Evolutionary conservation across 768 basidiomycete species (phyloP), one percentile per base, ranked within the genome.

Genomic region (Lepiota venenata): DNA sequence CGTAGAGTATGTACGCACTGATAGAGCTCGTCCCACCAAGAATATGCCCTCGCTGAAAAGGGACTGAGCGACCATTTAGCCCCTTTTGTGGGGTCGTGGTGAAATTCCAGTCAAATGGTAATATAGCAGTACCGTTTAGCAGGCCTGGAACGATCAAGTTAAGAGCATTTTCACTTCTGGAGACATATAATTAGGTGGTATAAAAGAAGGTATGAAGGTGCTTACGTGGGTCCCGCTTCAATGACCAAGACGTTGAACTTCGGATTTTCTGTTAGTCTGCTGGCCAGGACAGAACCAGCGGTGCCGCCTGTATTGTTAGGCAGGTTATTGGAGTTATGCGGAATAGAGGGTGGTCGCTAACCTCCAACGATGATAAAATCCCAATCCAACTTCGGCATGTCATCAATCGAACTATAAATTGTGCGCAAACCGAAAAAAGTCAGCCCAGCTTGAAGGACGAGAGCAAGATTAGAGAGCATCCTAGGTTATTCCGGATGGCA

Each of bases 11-110:
- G 16, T 15, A 61, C 67, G 37, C 43, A 71, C 69, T 73, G 50
- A 67, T 55, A 4, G 67, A 67, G 37, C 63, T 69, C 29, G 57
- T 61, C 5, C 71, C 72, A 6, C 72, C 72, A 1, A 74, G 61
- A 15, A 71, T 56, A 41, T 60, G 52, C 1, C 72, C 72, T 21
- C 70, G 52, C 3, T 65, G 60, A 48, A 63, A 69, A 20, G 56
- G 18, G 9, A 71, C 51, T 2, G 58, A 25, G 1, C 68, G 65
- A 29, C 60, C 60, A 47, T 61, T 57, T 0, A 72, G 57, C 9
- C 63, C 66, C 1, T 43, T 20, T 46, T 71, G 70, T 7, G 69
- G 64, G 10, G 51, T 56, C 1, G 65, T 66, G 15, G 65, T 69
- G 47, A 58, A 71, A 41, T 71, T 71, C 71, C 71, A 73, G 48